phyloP scores from a whole-genome alignment of 2,329 filamentous ascomycete species.

The Westerdykella sp. region DNA sequence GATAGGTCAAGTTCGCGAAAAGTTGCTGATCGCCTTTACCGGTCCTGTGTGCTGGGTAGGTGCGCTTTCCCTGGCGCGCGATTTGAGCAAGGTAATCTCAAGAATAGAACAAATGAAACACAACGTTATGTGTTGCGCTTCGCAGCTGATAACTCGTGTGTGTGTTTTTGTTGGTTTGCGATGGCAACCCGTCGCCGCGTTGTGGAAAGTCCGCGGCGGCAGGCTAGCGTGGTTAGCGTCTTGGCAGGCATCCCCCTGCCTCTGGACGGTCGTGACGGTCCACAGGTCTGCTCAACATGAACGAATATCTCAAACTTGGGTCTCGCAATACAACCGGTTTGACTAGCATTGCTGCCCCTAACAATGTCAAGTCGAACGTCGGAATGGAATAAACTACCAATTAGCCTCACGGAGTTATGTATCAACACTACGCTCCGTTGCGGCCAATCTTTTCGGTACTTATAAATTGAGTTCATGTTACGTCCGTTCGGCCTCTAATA shows the following conservation, averaged over 20 bases:
- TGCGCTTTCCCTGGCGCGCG: too few relatives aligned
- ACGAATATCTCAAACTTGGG: background rate
- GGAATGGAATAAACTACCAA: constrained; percentile 81
- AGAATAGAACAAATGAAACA: too few relatives aligned
- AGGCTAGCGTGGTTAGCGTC: background rate
- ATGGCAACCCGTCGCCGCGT: too few relatives aligned
- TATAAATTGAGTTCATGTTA: constrained; percentile 3
- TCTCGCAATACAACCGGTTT: background rate
- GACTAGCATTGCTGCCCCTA: too few relatives aligned
- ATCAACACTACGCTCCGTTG: constrained; percentile 92
- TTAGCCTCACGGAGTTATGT: constrained; percentile 78
- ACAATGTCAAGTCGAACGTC: constrained; percentile 49
- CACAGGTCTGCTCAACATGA: too few relatives aligned
- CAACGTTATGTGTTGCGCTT: too few relatives aligned
- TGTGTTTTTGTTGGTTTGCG: too few relatives aligned
- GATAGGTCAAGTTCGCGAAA: too few relatives aligned
- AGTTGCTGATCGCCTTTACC: too few relatives aligned
- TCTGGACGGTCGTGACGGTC: background rate
- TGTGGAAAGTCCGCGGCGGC: background rate
- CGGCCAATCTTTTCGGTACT: constrained; percentile 79
- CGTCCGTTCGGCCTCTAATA: background rate
- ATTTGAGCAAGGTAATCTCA: too few relatives aligned
- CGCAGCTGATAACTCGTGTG: too few relatives aligned
- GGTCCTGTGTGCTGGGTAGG: too few relatives aligned
- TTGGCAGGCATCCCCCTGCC: constrained; percentile 9